Conservation (phyloP, 2,329 filamentous ascomycete species). For the Botrytis byssoidea region DNA sequence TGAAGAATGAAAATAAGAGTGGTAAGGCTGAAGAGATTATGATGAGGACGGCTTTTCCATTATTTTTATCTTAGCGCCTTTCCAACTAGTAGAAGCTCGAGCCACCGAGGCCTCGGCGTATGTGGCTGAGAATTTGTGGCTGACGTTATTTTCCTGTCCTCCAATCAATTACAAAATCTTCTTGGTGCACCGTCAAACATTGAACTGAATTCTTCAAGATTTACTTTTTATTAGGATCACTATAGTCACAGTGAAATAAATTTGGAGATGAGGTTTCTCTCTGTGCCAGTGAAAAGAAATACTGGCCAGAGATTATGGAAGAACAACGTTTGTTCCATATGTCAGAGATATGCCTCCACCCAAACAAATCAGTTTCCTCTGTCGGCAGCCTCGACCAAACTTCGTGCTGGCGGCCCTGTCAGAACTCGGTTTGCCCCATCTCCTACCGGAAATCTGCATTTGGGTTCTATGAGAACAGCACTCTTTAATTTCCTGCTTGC, state of each 20-base stretch:
- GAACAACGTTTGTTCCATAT: slow-evolving; percentile 9
- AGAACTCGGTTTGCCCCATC: slow-evolving; percentile 92
- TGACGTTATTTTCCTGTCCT: background rate
- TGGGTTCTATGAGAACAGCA: slow-evolving; percentile 88
- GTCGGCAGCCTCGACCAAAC: slow-evolving; percentile 27
- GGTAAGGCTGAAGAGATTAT: slow-evolving; percentile 12
- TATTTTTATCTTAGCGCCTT: slow-evolving; percentile 13
- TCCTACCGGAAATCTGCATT: slow-evolving; percentile 88
- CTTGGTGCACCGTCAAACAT: background rate
- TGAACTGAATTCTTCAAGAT: background rate
- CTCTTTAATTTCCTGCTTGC: slow-evolving; percentile 96
- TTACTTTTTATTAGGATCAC: background rate
- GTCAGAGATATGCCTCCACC: slow-evolving; percentile 13
- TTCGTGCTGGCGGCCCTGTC: slow-evolving; percentile 54
- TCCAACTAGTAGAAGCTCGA: background rate
- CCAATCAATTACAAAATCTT: slow-evolving; percentile 3
- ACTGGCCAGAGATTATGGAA: slow-evolving; percentile 15
- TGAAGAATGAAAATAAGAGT: slow-evolving; percentile 4
- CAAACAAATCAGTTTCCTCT: slow-evolving; percentile 17
- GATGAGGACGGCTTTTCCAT: slow-evolving; percentile 7
- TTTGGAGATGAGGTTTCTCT: slow-evolving; percentile 10
- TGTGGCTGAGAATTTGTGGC: background rate
- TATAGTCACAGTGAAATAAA: background rate
- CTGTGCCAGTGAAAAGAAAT: slow-evolving; percentile 7
- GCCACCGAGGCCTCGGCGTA: background rate